These are phyloP conservation scores for Kodamaea fukazawae DNA, from an alignment of 805 yeast species.

Conservation along the genomic window DNA sequence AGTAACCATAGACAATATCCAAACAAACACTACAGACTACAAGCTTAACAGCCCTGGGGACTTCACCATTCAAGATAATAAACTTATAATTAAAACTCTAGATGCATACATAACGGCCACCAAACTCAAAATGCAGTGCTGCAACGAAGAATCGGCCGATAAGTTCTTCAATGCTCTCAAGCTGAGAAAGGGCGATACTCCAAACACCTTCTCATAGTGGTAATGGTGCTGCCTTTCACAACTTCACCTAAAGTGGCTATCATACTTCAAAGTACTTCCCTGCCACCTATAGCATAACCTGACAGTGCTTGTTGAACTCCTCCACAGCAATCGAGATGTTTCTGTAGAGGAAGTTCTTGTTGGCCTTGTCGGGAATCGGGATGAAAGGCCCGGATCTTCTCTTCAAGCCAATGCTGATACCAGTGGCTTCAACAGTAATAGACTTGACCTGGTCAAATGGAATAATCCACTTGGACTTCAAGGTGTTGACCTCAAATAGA, in stretches of 20 bases:
- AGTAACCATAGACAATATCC: conserved; percentile 47
- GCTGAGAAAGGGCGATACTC: conserved; percentile 46
- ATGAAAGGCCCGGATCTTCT: conserved; percentile 58
- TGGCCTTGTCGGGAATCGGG: conserved; percentile 68
- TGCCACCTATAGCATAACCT: conserved; percentile 37
- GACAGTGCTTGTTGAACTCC: conserved; percentile 71
- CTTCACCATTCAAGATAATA: conserved; percentile 13
- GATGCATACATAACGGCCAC: conserved; percentile 42
- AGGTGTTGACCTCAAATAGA: conserved; percentile 58
- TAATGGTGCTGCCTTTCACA: too few relatives aligned
- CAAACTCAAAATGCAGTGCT: conserved; percentile 54
- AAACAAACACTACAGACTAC: background rate
- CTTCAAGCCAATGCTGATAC: conserved; percentile 65
- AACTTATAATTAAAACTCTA: conserved; percentile 40
- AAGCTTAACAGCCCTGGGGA: conserved; percentile 21
- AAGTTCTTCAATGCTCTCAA: conserved; percentile 43
- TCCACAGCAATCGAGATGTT: conserved; percentile 78
- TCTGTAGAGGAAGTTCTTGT: conserved; percentile 64
- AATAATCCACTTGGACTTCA: conserved; percentile 71
- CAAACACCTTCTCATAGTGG: conserved; percentile 10
- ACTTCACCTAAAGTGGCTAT: too few relatives aligned
- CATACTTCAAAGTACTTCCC: too few relatives aligned
- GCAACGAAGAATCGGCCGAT: conserved; percentile 42
- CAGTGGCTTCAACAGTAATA: conserved; percentile 74
- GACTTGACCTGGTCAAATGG: conserved; percentile 62